These are phyloP conservation scores for Phytopythium oedochilum DNA, from an alignment of 352 stramenopile genomes.

Conservation along the genomic window DNA sequence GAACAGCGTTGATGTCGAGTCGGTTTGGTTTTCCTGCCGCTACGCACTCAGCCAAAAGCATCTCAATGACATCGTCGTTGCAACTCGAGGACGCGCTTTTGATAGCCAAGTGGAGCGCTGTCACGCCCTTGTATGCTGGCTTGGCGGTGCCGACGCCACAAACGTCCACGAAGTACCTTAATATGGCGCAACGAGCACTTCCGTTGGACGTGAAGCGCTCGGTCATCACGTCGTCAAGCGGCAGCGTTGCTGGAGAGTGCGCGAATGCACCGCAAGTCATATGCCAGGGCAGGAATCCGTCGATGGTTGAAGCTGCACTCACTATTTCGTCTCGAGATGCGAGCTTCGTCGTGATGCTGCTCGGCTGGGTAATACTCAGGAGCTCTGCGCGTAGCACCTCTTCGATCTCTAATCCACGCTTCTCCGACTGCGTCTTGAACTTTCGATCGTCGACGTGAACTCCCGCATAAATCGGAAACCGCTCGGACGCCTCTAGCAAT, in stretches of 20 bases:
- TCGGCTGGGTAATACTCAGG: constrained; percentile 21
- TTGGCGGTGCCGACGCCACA: constrained; percentile 30
- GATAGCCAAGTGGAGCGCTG: constrained; percentile 35
- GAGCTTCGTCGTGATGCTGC: constrained; percentile 29
- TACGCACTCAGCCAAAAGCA: constrained; percentile 26
- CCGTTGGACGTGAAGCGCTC: constrained; percentile 33
- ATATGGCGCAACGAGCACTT: constrained; percentile 25
- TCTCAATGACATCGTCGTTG: constrained; percentile 43
- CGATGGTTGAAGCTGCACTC: constrained; percentile 15
- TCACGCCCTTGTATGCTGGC: constrained; percentile 26
- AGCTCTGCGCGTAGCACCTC: constrained; percentile 41
- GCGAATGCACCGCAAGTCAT: constrained; percentile 53
- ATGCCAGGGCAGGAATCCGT: constrained; percentile 50
- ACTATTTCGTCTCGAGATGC: constrained; percentile 30
- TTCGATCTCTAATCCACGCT: constrained; percentile 52
- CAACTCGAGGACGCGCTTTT: constrained; percentile 46
- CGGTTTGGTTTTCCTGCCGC: not conserved
- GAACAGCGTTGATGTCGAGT: constrained; percentile 44
- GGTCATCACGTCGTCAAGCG: constrained; percentile 47
- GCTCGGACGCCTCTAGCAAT: constrained; percentile 20
- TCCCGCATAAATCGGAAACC: constrained; percentile 23
- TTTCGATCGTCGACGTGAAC: constrained; percentile 49
- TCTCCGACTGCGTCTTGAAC: constrained; percentile 45
- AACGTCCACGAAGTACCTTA: constrained; percentile 27
- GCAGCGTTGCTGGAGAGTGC: constrained; percentile 28